phyloP scores from a whole-genome alignment of 805 yeast genomes.

The Wickerhamomyces alni region DNA sequence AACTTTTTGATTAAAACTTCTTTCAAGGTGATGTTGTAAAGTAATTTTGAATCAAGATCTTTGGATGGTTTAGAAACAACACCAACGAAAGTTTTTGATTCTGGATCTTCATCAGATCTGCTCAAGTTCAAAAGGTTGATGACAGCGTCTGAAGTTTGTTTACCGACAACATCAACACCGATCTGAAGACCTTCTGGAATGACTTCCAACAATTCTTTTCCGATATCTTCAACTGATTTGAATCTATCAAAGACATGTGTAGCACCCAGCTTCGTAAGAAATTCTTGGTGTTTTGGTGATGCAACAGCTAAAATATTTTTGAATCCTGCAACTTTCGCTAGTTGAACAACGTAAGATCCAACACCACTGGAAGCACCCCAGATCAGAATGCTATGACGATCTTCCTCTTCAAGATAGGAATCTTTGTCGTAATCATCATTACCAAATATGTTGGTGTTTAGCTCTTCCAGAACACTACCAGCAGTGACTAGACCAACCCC shows the following conservation, averaged over 20 bases:
- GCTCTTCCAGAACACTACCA: slow-evolving; percentile 26
- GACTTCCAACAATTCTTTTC: slow-evolving; percentile 14
- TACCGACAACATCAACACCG: slow-evolving; percentile 41
- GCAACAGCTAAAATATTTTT: slow-evolving; percentile 38
- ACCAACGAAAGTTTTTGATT: slow-evolving; percentile 29
- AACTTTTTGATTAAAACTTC: slow-evolving; percentile 35
- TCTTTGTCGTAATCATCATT: slow-evolving; percentile 9
- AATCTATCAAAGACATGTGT: slow-evolving; percentile 33
- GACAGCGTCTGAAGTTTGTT: slow-evolving; percentile 30
- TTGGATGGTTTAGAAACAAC: slow-evolving; percentile 33
- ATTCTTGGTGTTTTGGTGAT: slow-evolving; percentile 31
- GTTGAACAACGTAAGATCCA: slow-evolving; percentile 36
- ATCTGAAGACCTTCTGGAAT: slow-evolving; percentile 25
- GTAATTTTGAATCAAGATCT: slow-evolving; percentile 14
- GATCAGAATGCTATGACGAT: slow-evolving; percentile 25
- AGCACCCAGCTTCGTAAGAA: slow-evolving; percentile 37
- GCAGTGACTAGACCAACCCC: slow-evolving; percentile 46
- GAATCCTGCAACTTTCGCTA: slow-evolving; percentile 34
- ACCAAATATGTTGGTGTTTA: slow-evolving; percentile 15
- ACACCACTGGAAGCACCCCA: slow-evolving; percentile 48
- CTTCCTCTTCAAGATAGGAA: slow-evolving; percentile 2
- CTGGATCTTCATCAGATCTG: slow-evolving; percentile 3
- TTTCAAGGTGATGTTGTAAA: slow-evolving; percentile 23
- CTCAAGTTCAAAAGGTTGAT: slow-evolving; percentile 24
- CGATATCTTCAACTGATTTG: slow-evolving; percentile 19